Evolutionary conservation across 2,329 filamentous ascomycete genomes (phyloP), one percentile per base, ranked within the genome.

Genomic region (Aspergillaceae sp.): DNA sequence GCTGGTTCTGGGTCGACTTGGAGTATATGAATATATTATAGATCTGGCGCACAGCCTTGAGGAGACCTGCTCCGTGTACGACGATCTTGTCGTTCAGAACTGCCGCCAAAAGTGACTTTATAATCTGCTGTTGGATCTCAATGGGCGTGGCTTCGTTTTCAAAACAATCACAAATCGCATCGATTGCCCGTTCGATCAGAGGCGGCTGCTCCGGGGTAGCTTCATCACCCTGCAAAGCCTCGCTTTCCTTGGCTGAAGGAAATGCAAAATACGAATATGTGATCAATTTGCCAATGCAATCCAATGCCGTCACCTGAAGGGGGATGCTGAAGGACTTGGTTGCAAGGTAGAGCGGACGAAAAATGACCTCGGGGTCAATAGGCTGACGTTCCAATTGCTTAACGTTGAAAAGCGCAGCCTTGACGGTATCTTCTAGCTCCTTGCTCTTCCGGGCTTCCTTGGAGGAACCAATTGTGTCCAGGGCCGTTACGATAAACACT

Each of bases 131-230:
- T 68, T 98, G 92, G 41, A 97, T 85, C 66, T 96, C 91, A 44
- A 85, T 79, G 3, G 88, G 83, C 0, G 94, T 98, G 1, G 87
- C 87, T 71, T 98, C 92, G 62, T 92, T 91, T 64, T 97, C 90
- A 64, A 98, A 98, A 67, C 92, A 98, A 64, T 97, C 91, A 75
- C 92, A 98, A 74, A 98, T 98, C 33, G 92, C 95, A 69, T 98
- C 94, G 61, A 98, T 98, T 48, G 94, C 92, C 54, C 91, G 81
- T 70, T 98, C 94, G 62, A 98, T 98, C 55, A 98, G 75, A 10
- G 91, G 90, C 3, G 85, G 75, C 36, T 74, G 73, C 47, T 62
- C 62, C 37, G 59, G 49, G 8, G 48, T 48, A 36, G 56, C 32
- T n/a, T 61, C 56, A 19, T 19, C 19, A 19, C 52, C 52, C 33